A percentile compares a stretch with the other conserved stretches of the same genome.
These are phyloP conservation scores for Cyberlindnera japonica DNA, from an alignment of 805 yeast species.

Conservation along the genomic window DNA sequence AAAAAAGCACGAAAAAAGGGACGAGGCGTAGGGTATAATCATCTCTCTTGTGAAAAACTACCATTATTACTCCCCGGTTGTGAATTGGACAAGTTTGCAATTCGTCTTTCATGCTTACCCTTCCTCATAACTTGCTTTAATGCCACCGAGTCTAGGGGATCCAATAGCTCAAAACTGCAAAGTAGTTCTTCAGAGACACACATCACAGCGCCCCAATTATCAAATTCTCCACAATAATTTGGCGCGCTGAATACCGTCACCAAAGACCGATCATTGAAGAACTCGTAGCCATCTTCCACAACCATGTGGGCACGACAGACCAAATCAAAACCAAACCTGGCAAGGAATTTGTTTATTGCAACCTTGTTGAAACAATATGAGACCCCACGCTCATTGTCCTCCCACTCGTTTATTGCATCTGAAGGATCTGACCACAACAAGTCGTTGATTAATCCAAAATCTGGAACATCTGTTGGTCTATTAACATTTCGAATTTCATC, in stretches of 20 bases:
- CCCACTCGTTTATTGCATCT: constrained; percentile 74
- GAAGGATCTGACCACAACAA: constrained; percentile 89
- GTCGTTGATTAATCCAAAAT: constrained; percentile 98
- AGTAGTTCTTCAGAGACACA: constrained; percentile 88
- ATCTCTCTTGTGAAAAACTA: constrained; percentile 18
- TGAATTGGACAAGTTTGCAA: constrained; percentile 41
- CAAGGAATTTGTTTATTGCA: constrained; percentile 76
- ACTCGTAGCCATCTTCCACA: constrained; percentile 96
- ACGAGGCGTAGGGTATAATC: too few species aligned
- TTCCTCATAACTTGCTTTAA: constrained; percentile 91
- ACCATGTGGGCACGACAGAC: constrained; percentile 96
- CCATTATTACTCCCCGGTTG: constrained; percentile 24
- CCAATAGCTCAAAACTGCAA: constrained; percentile 89
- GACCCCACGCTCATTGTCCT: constrained; percentile 92
- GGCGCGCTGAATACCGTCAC: constrained; percentile 99
- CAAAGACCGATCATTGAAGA: constrained; percentile 79
- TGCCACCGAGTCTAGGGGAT: constrained; percentile 91
- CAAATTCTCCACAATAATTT: constrained; percentile 70
- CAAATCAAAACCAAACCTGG: constrained; percentile 67
- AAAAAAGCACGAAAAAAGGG: too few species aligned
- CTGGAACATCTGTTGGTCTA: constrained; percentile 95
- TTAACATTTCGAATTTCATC: constrained; percentile 82
- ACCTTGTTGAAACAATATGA: constrained; percentile 86
- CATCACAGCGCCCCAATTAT: constrained; percentile 98
- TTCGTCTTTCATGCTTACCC: constrained; percentile 83